Conservation (phyloP, 495 filamentous ascomycete genomes). For the Chaetomidium leptoderma region DNA sequence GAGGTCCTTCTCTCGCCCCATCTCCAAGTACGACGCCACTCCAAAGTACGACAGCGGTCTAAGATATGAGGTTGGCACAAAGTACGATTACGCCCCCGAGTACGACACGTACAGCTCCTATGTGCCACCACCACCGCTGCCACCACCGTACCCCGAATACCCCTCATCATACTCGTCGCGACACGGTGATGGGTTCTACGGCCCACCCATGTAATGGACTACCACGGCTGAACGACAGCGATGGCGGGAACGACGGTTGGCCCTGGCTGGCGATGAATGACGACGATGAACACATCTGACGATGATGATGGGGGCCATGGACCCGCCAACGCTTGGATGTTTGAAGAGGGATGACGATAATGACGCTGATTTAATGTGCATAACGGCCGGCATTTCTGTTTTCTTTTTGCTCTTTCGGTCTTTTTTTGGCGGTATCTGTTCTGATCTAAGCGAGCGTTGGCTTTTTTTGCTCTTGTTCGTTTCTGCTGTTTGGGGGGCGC, state of each 20-base stretch:
- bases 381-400: constrained; percentile 13
- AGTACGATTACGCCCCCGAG: constrained; percentile 5
- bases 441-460: constrained; percentile 26
- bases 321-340: neutral
- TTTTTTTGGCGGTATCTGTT: constrained; percentile 16
- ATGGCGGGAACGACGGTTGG: neutral
- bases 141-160: constrained; percentile 20
- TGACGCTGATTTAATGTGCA: constrained; percentile 18
- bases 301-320: constrained; percentile 12
- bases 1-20: constrained; percentile 37
- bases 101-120: constrained; percentile 20
- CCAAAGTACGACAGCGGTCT: constrained; percentile 7
- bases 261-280: neutral
- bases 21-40: constrained; percentile 22
- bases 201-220: neutral
- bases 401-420: constrained; percentile 14
- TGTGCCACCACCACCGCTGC: constrained; percentile 1
- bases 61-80: constrained; percentile 15
- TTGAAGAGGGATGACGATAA: constrained; percentile 21
- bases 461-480: constrained; percentile 1
- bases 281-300: constrained; percentile 15
- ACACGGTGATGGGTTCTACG: constrained; percentile 7
- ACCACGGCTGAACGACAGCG: neutral
- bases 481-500: neutral
- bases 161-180: constrained; percentile 15